Base-by-base conservation (phyloP, 2,329 filamentous ascomycete species). In the Ceratocystis colombiana region DNA sequence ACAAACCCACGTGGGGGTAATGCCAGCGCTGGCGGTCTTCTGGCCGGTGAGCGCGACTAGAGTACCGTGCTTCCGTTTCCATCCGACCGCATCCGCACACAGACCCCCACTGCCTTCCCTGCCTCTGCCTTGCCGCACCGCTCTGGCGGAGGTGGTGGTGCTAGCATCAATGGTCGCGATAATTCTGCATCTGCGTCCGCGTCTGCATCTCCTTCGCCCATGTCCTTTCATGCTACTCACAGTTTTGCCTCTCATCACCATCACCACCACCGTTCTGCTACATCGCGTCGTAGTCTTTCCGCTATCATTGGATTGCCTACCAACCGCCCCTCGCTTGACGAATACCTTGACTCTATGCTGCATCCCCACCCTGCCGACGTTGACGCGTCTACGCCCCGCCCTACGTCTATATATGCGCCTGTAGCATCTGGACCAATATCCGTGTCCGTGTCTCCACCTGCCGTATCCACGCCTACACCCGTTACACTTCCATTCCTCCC, bases 41-140 rank as follows among this genome's bases (percentile, higher is more conserved):
- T 59, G 55, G 55, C 55, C 30, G 30, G 55, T n/a, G 55, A 59
- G 55, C 55, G 55, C 15, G 55, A 37, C 55, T 59, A 59, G 55
- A 17, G 55, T 20, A 30, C 55, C 55, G 55, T 30, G 28, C 28
- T 37, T 30, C 55, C 25, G 55, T 37, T 37, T 30, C 55, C 55
- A 59, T 20, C 55, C 55, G 55, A 59, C 55, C 55, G 37, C 2
- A 41, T 41, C 10, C 37, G 37, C 37, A 41, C 37, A 12, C 37
- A 41, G 10, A 41, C 37, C 37, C 37, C 25, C 17, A 37, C 55
- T 8, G 25, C 15, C 55, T 59, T 59, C 55, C 55, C 55, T 25
- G 55, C 30, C 55, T 59, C 55, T 37, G 55, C 55, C 2, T 30
- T 59, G 3, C 55, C 55, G 5, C 55, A 59, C 7, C 55, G 30